phyloP scores from a whole-genome alignment of 2,329 filamentous ascomycete species.

The Penicillium verrucosum region DNA sequence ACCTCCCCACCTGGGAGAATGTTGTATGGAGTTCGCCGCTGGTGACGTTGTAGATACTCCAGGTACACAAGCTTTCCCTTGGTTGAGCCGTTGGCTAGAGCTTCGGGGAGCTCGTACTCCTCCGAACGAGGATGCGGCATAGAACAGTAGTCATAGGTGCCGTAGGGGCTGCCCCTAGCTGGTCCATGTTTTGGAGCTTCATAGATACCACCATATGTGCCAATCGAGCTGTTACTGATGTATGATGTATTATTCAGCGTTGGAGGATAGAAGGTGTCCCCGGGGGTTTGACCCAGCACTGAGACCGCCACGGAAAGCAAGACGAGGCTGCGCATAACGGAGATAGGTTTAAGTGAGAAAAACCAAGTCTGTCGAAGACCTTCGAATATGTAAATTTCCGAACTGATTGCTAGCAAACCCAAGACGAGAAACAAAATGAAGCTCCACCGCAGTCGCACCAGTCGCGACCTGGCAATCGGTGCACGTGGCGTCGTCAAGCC shows the following conservation, averaged over 20 bases:
- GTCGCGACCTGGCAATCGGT: not conserved
- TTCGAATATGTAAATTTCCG: not conserved
- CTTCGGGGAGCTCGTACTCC: constrained; percentile 32
- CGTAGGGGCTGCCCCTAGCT: constrained; percentile 23
- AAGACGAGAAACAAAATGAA: not conserved
- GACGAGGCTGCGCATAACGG: constrained; percentile 10
- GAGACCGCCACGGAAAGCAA: constrained; percentile 8
- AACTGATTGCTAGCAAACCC: not conserved
- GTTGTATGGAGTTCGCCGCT: constrained; percentile 40
- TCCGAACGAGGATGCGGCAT: constrained; percentile 40
- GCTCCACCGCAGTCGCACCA: not conserved
- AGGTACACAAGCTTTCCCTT: constrained; percentile 36
- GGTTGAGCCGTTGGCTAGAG: constrained; percentile 27
- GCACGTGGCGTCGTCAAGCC: constrained; percentile 2
- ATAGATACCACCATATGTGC: constrained; percentile 40
- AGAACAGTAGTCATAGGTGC: constrained; percentile 40
- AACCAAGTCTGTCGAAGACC: not conserved
- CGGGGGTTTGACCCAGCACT: constrained; percentile 13
- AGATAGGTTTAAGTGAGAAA: not conserved
- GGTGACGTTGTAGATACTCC: constrained; percentile 41
- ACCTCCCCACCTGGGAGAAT: constrained; percentile 41
- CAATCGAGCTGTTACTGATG: constrained; percentile 35
- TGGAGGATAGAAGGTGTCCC: constrained; percentile 36
- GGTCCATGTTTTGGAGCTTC: constrained; percentile 25
- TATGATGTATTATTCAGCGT: constrained; percentile 37